Conservation (phyloP, 768 basidiomycete genomes). For the Crepidotus variabilis region DNA sequence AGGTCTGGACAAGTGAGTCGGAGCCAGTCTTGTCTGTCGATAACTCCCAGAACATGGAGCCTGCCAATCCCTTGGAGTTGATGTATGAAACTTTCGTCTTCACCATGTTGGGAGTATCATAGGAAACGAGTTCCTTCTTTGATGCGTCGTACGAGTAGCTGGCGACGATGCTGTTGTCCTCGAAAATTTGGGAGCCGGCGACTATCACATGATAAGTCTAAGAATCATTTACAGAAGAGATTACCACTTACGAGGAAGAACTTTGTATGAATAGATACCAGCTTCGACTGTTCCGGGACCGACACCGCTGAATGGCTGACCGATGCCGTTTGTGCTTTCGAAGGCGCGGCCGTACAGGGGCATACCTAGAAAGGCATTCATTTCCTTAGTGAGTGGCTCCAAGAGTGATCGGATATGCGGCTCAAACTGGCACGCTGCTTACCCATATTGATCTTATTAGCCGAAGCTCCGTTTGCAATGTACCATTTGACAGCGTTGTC, state of each 20-base stretch:
- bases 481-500: conserved; percentile 66
- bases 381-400: not conserved
- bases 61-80: conserved; percentile 52
- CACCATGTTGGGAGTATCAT: conserved; percentile 73
- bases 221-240: conserved; percentile 4
- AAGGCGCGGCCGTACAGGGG: conserved; percentile 82
- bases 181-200: conserved; percentile 56
- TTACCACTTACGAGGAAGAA: conserved; percentile 49
- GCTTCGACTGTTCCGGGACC: conserved; percentile 70
- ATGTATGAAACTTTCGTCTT: conserved; percentile 68
- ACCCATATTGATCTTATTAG: conserved; percentile 68
- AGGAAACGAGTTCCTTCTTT: conserved; percentile 66
- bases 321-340: conserved; percentile 64
- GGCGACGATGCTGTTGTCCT: conserved; percentile 67
- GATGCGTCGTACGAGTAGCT: conserved; percentile 73
- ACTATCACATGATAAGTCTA: conserved; percentile 19
- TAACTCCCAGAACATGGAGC: conserved; percentile 77
- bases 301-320: conserved; percentile 65
- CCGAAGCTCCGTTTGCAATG: conserved; percentile 53
- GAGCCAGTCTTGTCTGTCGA: conserved; percentile 58
- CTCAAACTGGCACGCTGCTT: conserved; percentile 4
- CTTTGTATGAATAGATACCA: conserved; percentile 76
- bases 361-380: conserved; percentile 42
- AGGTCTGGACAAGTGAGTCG: conserved; percentile 53
- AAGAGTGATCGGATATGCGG: not conserved